Percentiles rank a stretch among this genome's conserved stretches.
These are phyloP conservation scores for Coniella lustricola DNA, from an alignment of 2,329 filamentous ascomycete species.

Conservation along the genomic window DNA sequence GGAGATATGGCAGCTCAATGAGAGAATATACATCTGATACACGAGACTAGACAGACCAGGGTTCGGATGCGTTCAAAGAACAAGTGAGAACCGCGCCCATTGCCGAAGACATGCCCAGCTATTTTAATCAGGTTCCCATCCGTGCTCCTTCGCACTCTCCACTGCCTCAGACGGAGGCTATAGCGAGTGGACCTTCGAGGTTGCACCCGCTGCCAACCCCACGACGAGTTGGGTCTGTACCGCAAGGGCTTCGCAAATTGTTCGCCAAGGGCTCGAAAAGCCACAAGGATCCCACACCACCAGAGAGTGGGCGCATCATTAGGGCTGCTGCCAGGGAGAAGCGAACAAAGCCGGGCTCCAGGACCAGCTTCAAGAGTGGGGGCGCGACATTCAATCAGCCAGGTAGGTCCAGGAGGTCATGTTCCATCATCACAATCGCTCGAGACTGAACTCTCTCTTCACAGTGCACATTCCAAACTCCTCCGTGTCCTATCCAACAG, in stretches of 20 bases:
- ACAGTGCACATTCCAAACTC: not conserved
- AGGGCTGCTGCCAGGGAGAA: not conserved
- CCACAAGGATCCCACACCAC: not conserved
- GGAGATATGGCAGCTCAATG: too few relatives aligned
- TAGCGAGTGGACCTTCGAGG: not conserved
- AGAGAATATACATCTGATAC: too few relatives aligned
- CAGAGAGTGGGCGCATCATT: not conserved
- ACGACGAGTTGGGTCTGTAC: not conserved
- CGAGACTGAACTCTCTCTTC: not conserved
- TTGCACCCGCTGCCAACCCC: not conserved
- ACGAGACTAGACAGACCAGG: not conserved
- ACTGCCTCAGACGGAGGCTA: not conserved
- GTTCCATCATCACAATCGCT: too few relatives aligned
- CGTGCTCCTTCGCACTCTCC: not conserved
- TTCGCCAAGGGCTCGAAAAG: slow-evolving; percentile 1
- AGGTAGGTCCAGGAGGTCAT: not conserved
- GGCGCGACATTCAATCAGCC: not conserved
- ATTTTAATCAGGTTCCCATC: slow-evolving; percentile 5
- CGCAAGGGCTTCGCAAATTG: slow-evolving; percentile 6
- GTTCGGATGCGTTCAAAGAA: not conserved
- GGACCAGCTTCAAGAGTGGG: not conserved
- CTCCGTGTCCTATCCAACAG: slow-evolving; percentile 8
- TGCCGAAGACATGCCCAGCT: not conserved
- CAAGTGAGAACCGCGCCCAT: not conserved
- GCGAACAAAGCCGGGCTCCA: not conserved